phyloP scores from a whole-genome alignment of 140 eudicot genomes.

The Artemisia princeps region DNA sequence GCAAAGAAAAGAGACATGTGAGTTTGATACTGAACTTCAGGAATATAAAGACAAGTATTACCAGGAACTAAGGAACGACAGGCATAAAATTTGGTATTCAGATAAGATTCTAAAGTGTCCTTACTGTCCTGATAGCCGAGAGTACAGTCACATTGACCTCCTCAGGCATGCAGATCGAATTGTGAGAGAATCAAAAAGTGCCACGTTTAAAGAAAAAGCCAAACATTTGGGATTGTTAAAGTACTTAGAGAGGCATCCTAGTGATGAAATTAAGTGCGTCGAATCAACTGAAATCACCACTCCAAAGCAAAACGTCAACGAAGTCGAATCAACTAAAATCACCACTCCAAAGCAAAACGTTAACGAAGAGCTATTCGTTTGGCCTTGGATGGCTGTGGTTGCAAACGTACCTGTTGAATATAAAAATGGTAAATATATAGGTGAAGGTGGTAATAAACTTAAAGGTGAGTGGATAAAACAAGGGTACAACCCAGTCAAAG shows the following conservation, averaged over 20 bases:
- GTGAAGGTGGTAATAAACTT: conserved; percentile 45
- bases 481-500: conserved; percentile 48
- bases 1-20: conserved; percentile 28
- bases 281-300: too few species aligned
- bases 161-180: conserved; percentile 51
- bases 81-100: conserved; percentile 30
- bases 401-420: conserved; percentile 49
- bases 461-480: conserved; percentile 36
- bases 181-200: conserved; percentile 45
- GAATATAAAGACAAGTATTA: conserved; percentile 39
- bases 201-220: conserved; percentile 45
- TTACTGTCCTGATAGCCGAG: conserved; percentile 38
- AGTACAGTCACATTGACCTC: conserved; percentile 39
- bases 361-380: conserved; percentile 43
- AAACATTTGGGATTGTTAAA: conserved; percentile 45
- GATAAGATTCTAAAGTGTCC: conserved; percentile 44
- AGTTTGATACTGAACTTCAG: conserved; percentile 32
- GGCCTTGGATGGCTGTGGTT: conserved; percentile 69
- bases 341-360: too few species aligned
- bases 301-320: too few species aligned
- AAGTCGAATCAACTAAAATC: too few species aligned
- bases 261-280: neutral
- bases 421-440: conserved; percentile 38
- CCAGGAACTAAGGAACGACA: conserved; percentile 40
- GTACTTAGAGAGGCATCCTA: conserved; percentile 32